Percentiles rank a stretch among this genome's conserved stretches.
Conservation (phyloP, 176 grass and related monocot genomes). For the Eremochloa ophiuroides region DNA sequence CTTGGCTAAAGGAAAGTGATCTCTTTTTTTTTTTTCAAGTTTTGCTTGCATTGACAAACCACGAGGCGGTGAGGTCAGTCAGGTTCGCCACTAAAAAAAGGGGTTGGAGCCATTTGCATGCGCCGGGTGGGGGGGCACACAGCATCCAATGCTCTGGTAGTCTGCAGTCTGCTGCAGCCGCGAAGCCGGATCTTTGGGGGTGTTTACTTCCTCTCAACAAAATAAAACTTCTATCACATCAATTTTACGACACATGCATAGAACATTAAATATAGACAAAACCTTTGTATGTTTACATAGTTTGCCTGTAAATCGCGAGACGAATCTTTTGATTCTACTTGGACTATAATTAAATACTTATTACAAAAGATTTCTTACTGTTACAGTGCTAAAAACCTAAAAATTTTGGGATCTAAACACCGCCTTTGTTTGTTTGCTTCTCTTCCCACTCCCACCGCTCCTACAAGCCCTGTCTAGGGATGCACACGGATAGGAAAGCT, state of each 20-base stretch:
- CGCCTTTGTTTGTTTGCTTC: slow-evolving; percentile 28
- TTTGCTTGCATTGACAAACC: neutral
- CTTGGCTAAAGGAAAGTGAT: neutral
- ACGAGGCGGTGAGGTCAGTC: neutral
- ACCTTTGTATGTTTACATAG: too few species aligned
- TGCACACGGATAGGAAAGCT: too few species aligned
- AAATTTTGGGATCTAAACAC: too few species aligned
- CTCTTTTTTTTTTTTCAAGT: neutral
- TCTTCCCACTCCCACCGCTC: neutral
- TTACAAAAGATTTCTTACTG: too few species aligned
- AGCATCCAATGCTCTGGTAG: slow-evolving; percentile 25
- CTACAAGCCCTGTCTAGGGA: neutral
- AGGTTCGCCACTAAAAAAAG: neutral
- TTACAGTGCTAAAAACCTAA: too few species aligned
- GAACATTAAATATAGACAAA: too few species aligned
- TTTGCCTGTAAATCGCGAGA: too few species aligned
- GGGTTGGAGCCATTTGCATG: slow-evolving; percentile 15
- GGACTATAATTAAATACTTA: too few species aligned
- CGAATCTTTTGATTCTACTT: too few species aligned
- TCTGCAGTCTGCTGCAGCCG: neutral
- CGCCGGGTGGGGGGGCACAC: neutral
- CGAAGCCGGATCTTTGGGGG: neutral
- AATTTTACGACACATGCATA: too few species aligned
- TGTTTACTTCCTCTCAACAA: too few species aligned
- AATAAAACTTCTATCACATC: too few species aligned